Base-by-base conservation (phyloP, 1,284 basidiomycete genomes). In the Leccinum pachyderme region DNA sequence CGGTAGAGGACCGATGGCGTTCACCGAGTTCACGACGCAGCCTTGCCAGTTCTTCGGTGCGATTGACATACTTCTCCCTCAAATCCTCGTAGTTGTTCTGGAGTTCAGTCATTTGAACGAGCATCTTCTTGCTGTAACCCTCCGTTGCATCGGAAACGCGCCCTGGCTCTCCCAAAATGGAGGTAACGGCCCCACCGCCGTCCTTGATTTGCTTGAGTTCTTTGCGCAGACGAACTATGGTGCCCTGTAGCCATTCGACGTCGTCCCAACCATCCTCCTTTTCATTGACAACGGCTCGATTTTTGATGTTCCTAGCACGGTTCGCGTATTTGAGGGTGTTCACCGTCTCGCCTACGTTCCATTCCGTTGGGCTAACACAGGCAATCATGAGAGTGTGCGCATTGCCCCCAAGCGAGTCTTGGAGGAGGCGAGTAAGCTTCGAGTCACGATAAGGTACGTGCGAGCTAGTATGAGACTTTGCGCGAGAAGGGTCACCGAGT, bases 321-420 rank as follows among this genome's bases (percentile, higher is more conserved):
- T 98, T 96, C 37, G 97, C 97, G 69, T 99, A 99, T 73, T 98
- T 98, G 66, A 99, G 83, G 7, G 96, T 99, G 72, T 97, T 98
- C 63, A 98, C 80, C 0, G 97, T 98, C 74, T 99, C 96, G 60
- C 81, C 87, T 5, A 91, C 84, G 72, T 99, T 99, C 84, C 87
- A 96, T 73, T 99, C 97, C 1, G 90, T 89, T 11, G 95, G 91
- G 61, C 94, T 96, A 58, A 98, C 89, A 72, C 97, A 99, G 9
- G 96, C 96, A 62, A 99, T 95, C 97, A 99, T 99, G 60, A 98
- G 87, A 3, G 97, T 99, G 67, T 97, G 91, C 1, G 96, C 91
- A 72, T 99, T 95, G n/a, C n/a, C n/a, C n/a, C n/a, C n/a, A n/a
- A n/a, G n/a, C n/a, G n/a, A n/a, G n/a, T n/a, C n/a, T n/a, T n/a